A percentile compares a stretch with the other conserved stretches of the same genome.
phyloP scores from a whole-genome alignment of 2,329 filamentous ascomycete genomes.

The Mariannaea elegans region DNA sequence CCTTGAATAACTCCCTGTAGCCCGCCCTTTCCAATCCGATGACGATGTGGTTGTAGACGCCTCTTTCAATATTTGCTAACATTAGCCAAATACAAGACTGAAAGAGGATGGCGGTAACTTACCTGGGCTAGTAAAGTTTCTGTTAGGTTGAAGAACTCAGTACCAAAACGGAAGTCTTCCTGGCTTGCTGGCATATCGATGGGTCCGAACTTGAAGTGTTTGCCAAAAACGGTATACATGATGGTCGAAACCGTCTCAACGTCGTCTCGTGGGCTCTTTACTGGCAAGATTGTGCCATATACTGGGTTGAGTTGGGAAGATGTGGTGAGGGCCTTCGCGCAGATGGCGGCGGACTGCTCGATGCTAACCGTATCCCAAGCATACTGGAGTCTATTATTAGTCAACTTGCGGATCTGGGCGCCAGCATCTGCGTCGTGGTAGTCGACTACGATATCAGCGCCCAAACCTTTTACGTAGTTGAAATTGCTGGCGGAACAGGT shows the following conservation, averaged over 20 bases:
- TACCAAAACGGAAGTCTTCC: constrained; percentile 9
- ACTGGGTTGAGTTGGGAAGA: neutral
- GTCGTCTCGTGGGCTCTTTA: constrained; percentile 8
- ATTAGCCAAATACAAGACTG: too few relatives aligned
- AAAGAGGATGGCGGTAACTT: too few relatives aligned
- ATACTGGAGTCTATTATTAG: constrained; percentile 20
- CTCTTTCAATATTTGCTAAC: neutral
- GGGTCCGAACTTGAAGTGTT: constrained; percentile 10
- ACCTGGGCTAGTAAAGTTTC: constrained; percentile 8
- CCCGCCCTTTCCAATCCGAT: neutral
- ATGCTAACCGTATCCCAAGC: constrained; percentile 24
- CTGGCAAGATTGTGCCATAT: constrained; percentile 15
- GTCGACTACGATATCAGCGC: constrained; percentile 58
- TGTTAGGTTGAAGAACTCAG: neutral
- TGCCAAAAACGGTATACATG: constrained; percentile 16
- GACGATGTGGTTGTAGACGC: neutral
- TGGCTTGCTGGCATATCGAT: neutral
- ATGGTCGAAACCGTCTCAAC: neutral
- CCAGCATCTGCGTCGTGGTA: constrained; percentile 45
- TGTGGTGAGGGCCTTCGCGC: constrained; percentile 5
- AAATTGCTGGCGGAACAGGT: constrained; percentile 51
- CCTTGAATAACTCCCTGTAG: constrained; percentile 6
- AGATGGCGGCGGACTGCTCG: constrained; percentile 8
- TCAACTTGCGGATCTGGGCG: constrained; percentile 37
- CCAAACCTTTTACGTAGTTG: constrained; percentile 49